Percentiles rank a stretch among this genome's conserved stretches.
These are phyloP conservation scores for Emergomyces orientalis DNA, from an alignment of 2,329 filamentous ascomycete genomes.

Conservation along the genomic window DNA sequence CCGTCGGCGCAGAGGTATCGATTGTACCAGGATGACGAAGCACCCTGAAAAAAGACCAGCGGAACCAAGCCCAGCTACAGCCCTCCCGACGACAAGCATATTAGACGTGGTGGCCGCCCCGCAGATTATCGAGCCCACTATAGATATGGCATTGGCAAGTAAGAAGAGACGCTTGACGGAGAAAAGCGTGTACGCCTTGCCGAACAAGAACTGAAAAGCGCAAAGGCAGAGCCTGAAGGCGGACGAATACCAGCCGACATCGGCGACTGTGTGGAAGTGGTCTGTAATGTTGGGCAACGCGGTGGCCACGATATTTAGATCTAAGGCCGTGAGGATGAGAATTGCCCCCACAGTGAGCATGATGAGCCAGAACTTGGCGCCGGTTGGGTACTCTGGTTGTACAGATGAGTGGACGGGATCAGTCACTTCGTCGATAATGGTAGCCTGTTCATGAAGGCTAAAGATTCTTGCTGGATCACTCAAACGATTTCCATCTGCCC, in stretches of 20 bases:
- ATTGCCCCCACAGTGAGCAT: not conserved
- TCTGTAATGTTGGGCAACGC: constrained; percentile 20
- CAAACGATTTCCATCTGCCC: not conserved
- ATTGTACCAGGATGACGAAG: not conserved
- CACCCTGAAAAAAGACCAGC: not conserved
- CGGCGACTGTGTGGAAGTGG: constrained; percentile 21
- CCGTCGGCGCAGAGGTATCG: not conserved
- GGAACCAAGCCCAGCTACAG: not conserved
- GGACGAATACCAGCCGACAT: constrained; percentile 26
- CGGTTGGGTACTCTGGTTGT: not conserved
- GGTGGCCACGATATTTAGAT: not conserved
- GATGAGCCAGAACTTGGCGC: not conserved
- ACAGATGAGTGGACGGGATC: not conserved
- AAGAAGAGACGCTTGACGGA: constrained; percentile 23
- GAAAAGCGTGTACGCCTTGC: constrained; percentile 27
- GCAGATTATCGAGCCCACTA: not conserved
- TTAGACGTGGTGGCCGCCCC: not conserved
- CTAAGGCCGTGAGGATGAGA: not conserved
- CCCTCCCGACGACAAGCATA: not conserved
- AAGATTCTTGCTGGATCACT: not conserved
- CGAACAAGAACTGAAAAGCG: constrained; percentile 19
- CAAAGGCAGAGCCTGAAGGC: constrained; percentile 14
- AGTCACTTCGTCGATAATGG: not conserved
- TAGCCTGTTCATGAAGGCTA: not conserved
- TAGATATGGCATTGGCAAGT: constrained; percentile 14